Evolutionary conservation across 371 early-diverging fungal species (phyloP).

Genomic region (Caulochytrium protostelioides): DNA sequence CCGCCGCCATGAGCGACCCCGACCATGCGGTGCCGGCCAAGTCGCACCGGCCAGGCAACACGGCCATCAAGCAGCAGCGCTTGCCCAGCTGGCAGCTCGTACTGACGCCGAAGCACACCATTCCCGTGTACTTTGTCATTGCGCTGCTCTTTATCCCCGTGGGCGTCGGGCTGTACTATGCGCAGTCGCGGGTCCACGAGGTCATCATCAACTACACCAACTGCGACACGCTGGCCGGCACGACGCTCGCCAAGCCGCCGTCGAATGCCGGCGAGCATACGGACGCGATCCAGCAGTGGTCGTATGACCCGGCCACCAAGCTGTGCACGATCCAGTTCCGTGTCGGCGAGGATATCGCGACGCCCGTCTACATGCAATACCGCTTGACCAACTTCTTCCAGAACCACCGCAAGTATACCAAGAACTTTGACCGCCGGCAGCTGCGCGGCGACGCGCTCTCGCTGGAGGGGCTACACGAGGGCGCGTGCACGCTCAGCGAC

Average conservation of each 20-base stretch:
- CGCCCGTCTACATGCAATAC: constrained; percentile 5
- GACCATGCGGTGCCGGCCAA: too few relatives aligned
- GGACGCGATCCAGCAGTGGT: too few relatives aligned
- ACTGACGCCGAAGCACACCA: constrained; percentile 3
- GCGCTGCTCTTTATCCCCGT: constrained; percentile 3
- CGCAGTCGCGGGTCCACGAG: constrained; percentile 2
- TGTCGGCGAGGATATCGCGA: too few relatives aligned
- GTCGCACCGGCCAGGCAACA: too few relatives aligned
- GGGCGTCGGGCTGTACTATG: too few relatives aligned
- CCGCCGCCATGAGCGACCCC: too few relatives aligned
- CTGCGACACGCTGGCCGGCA: too few relatives aligned
- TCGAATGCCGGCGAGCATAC: neutral
- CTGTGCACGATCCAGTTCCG: constrained; percentile 1
- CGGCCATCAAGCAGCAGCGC: too few relatives aligned
- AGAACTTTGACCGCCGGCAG: constrained; percentile 13
- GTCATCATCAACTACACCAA: constrained; percentile 3
- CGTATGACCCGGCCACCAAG: neutral
- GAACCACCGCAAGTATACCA: constrained; percentile 13
- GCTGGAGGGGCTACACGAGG: too few relatives aligned
- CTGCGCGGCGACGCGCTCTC: constrained; percentile 12
- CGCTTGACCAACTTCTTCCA: constrained; percentile 17
- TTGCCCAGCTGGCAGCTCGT: constrained; percentile 5
- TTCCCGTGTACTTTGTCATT: constrained; percentile 3
- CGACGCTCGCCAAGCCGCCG: neutral
- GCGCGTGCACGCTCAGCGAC: neutral